A percentile compares a stretch with the other conserved stretches of the same genome.
Evolutionary conservation across 164 flowering plant species (phyloP).

Genomic region (Cinnamomum micranthum): DNA sequence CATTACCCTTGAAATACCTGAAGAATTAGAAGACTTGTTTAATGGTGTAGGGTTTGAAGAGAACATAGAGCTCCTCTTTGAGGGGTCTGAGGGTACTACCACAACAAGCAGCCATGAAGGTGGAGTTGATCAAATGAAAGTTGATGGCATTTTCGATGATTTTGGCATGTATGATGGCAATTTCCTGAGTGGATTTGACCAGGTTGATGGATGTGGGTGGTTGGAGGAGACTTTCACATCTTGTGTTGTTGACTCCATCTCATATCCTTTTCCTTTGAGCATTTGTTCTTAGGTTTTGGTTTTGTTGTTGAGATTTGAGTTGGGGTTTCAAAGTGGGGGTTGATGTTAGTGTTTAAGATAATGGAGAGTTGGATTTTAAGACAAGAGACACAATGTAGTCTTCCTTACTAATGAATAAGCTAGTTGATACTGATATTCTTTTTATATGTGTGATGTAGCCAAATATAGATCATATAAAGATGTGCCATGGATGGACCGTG

Average conservation of each 20-base stretch:
- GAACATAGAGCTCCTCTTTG: conserved; percentile 3
- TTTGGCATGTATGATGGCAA: background rate
- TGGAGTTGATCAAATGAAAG: background rate
- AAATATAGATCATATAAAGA: too few species aligned
- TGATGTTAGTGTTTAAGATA: background rate
- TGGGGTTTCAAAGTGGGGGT: background rate
- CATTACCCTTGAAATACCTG: background rate
- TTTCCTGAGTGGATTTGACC: background rate
- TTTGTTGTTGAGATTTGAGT: too few species aligned
- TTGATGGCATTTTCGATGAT: background rate
- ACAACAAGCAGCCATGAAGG: background rate
- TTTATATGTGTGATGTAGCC: too few species aligned
- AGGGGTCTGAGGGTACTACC: background rate
- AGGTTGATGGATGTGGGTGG: background rate
- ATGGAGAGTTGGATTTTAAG: background rate
- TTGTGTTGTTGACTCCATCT: background rate
- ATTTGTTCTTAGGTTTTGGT: background rate
- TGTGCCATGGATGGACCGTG: too few species aligned
- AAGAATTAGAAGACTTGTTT: background rate
- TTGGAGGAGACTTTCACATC: background rate
- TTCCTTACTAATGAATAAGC: too few species aligned
- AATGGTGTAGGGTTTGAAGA: background rate
- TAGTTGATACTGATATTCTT: too few species aligned
- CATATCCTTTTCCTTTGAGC: background rate
- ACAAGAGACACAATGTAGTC: too few species aligned